A percentile compares a stretch with the other conserved stretches of the same genome.
These are phyloP conservation scores for Symbiodinium natans DNA, from an alignment of 73 alveolate species.

Conservation along the genomic window DNA sequence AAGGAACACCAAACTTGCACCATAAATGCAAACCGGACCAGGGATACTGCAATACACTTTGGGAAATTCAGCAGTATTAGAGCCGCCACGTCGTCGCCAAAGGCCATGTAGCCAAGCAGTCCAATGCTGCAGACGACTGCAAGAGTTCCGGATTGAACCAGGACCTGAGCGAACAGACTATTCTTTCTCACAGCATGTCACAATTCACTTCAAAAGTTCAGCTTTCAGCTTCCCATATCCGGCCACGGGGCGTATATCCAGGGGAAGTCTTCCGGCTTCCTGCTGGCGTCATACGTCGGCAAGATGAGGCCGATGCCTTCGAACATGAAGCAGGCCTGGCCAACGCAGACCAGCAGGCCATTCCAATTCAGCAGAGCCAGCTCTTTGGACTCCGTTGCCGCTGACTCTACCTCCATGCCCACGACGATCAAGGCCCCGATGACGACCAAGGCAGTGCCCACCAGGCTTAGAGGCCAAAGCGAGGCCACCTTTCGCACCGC, in stretches of 20 bases:
- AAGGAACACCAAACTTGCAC: slow-evolving; percentile 61
- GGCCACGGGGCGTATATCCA: slow-evolving; percentile 18
- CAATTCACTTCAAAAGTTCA: background rate
- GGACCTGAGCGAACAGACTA: no score
- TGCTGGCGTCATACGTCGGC: slow-evolving; percentile 63
- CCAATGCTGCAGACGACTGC: slow-evolving; percentile 40
- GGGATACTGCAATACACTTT: background rate
- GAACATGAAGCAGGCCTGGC: slow-evolving; percentile 84
- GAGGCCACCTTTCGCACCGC: slow-evolving; percentile 69
- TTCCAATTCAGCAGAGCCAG: background rate
- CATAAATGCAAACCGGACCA: slow-evolving; percentile 56
- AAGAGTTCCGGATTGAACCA: slow-evolving; percentile 26
- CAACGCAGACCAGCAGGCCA: slow-evolving; percentile 18
- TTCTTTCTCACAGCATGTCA: no score
- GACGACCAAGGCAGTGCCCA: slow-evolving; percentile 16
- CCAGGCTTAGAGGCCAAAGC: slow-evolving; percentile 67
- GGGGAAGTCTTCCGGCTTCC: slow-evolving; percentile 50
- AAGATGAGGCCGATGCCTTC: slow-evolving; percentile 68
- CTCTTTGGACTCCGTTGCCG: background rate
- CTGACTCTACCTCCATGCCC: slow-evolving; percentile 13
- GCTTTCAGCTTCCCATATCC: background rate
- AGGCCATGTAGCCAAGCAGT: slow-evolving; percentile 57
- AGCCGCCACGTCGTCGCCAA: slow-evolving; percentile 18
- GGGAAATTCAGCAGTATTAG: slow-evolving; percentile 35
- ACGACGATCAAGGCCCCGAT: slow-evolving; percentile 11